phyloP scores from a whole-genome alignment of 257 asterid species.

The Phtheirospermum japonicum region DNA sequence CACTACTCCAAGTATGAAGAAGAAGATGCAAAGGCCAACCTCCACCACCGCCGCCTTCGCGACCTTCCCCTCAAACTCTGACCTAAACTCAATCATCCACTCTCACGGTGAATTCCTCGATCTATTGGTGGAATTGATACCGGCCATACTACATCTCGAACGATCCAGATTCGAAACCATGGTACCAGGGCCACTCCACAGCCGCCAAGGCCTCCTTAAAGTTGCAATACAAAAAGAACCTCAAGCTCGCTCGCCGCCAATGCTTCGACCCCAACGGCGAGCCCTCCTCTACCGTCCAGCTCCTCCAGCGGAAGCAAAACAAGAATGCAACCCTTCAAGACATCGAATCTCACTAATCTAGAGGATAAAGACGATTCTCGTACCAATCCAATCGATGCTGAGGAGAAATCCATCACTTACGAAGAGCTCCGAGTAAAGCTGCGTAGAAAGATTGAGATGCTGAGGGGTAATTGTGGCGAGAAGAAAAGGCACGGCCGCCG shows the following conservation, averaged over 20 bases:
- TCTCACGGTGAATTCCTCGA: constrained; percentile 58
- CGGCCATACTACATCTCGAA: constrained; percentile 72
- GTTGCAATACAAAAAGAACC: too few relatives aligned
- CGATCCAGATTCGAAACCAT: constrained; percentile 57
- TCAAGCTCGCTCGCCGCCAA: too few relatives aligned
- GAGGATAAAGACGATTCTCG: constrained; percentile 26
- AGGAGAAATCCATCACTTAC: too few relatives aligned
- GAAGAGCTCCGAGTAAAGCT: too few relatives aligned
- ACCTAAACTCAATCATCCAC: constrained; percentile 43
- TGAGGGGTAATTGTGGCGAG: too few relatives aligned
- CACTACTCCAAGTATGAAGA: constrained; percentile 26
- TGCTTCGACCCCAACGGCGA: too few relatives aligned
- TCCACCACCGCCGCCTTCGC: constrained; percentile 11
- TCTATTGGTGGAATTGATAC: constrained; percentile 59
- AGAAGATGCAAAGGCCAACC: constrained; percentile 44
- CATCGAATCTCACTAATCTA: constrained; percentile 25
- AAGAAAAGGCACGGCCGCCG: too few relatives aligned
- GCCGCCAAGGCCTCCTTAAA: too few relatives aligned
- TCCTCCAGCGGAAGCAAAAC: constrained; percentile 42
- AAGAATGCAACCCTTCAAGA: neutral
- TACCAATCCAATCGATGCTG: constrained; percentile 24
- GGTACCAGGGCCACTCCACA: too few relatives aligned
- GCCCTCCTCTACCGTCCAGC: too few relatives aligned
- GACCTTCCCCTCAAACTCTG: constrained; percentile 16
- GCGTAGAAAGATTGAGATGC: too few relatives aligned